phyloP scores from a whole-genome alignment of 2,329 filamentous ascomycete species.

The Nemania abortiva region DNA sequence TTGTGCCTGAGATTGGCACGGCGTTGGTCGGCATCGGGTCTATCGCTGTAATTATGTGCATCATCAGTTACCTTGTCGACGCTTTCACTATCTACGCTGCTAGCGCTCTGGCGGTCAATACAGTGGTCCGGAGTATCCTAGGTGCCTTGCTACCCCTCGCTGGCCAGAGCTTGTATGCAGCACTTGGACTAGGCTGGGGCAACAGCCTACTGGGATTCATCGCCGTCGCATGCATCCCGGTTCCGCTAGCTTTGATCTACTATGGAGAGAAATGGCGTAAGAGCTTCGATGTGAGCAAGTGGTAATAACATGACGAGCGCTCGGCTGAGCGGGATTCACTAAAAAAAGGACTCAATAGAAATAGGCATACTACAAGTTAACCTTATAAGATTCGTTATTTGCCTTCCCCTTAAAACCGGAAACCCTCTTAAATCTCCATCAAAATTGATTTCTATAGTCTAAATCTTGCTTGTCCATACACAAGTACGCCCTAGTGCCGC shows the following conservation, averaged over 20 bases:
- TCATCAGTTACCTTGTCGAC: conserved; percentile 3
- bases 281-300: too few relatives aligned
- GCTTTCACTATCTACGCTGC: conserved; percentile 5
- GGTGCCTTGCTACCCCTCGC: conserved; percentile 37
- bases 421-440: too few relatives aligned
- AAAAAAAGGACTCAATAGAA: too few relatives aligned
- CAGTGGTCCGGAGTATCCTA: background rate
- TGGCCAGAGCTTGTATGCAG: conserved; percentile 41
- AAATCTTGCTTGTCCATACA: too few relatives aligned
- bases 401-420: too few relatives aligned
- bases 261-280: too few relatives aligned
- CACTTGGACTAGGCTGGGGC: conserved; percentile 47
- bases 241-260: background rate
- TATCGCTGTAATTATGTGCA: background rate
- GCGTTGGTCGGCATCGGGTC: background rate
- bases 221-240: conserved; percentile 37
- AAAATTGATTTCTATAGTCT: too few relatives aligned
- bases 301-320: too few relatives aligned
- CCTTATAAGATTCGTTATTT: too few relatives aligned
- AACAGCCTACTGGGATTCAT: conserved; percentile 46
- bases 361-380: too few relatives aligned
- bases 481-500: too few relatives aligned
- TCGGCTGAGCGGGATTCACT: too few relatives aligned
- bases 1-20: background rate
- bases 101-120: background rate